These are phyloP conservation scores for Elaphomyces granulatus DNA, from an alignment of 495 filamentous ascomycete genomes.

Conservation along the genomic window DNA sequence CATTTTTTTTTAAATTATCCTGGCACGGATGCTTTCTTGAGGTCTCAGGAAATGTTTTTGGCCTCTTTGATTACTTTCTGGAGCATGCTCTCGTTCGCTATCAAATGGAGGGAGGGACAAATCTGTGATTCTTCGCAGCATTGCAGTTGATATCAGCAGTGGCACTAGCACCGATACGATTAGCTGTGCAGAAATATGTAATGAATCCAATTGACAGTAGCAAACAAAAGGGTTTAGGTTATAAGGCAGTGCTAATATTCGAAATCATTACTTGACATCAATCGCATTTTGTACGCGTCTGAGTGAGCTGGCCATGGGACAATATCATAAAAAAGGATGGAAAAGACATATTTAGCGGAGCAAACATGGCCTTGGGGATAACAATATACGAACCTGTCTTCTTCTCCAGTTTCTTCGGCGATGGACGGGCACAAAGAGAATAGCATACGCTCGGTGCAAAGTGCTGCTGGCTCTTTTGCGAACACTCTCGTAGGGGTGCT, in stretches of 20 bases:
- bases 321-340: constrained; percentile 10
- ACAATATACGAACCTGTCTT: constrained; percentile 62
- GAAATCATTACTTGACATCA: constrained; percentile 89
- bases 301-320: constrained; percentile 99
- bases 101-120: constrained; percentile 73
- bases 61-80: constrained; percentile 53
- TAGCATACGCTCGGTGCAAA: constrained; percentile 83
- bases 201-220: constrained; percentile 3
- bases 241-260: constrained; percentile 65
- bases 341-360: constrained; percentile 9
- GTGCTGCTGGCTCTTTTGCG: constrained; percentile 82
- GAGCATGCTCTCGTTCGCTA: constrained; percentile 48
- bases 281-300: constrained; percentile 62
- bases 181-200: constrained; percentile 28
- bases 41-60: constrained; percentile 57
- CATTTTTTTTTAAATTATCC: constrained; percentile 72
- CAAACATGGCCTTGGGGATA: too few species aligned
- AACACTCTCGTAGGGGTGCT: constrained; percentile 87
- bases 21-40: constrained; percentile 87
- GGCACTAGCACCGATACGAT: constrained; percentile 39
- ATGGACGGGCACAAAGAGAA: constrained; percentile 79
- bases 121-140: constrained; percentile 81
- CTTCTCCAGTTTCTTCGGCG: constrained; percentile 76
- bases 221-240: constrained; percentile 5
- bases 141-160: constrained; percentile 92